Evolutionary conservation across 1,284 basidiomycete genomes (phyloP).

Genomic region (Sporisorium scitamineum): DNA sequence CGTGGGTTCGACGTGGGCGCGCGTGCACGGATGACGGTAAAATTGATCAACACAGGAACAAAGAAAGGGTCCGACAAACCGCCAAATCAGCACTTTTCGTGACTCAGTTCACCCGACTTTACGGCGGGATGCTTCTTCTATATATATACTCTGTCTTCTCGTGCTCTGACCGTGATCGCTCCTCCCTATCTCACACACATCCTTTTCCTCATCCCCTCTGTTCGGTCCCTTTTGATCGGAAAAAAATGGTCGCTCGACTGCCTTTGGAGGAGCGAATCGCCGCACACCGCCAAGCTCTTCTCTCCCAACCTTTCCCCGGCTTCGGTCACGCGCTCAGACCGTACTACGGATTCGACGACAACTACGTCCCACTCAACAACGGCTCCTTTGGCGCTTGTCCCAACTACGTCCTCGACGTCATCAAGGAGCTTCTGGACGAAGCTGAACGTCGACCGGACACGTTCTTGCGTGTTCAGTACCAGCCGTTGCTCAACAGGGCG

Average conservation of each 20-base stretch:
- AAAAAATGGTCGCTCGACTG: conserved; percentile 3
- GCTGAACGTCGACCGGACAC: conserved; percentile 36
- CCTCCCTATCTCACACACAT: too few relatives aligned
- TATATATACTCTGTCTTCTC: neutral
- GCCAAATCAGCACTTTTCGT: neutral
- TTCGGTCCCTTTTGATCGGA: too few relatives aligned
- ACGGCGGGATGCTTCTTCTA: too few relatives aligned
- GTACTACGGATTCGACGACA: conserved; percentile 36
- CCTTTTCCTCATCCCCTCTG: neutral
- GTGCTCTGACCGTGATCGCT: too few relatives aligned
- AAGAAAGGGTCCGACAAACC: conserved; percentile 4
- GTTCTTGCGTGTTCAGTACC: conserved; percentile 30
- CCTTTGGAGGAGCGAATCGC: conserved; percentile 23
- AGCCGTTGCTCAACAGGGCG: conserved; percentile 14
- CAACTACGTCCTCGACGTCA: conserved; percentile 34
- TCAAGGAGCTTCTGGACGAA: conserved; percentile 25
- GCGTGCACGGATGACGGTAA: neutral
- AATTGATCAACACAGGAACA: neutral
- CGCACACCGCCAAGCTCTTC: conserved; percentile 14
- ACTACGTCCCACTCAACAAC: conserved; percentile 46
- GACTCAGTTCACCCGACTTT: neutral
- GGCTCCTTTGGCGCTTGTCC: conserved; percentile 49
- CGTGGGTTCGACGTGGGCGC: neutral
- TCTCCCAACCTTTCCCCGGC: conserved; percentile 31
- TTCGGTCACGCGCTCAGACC: conserved; percentile 35